A percentile compares a stretch with the other conserved stretches of the same genome.
Evolutionary conservation across 179 eudicot species (phyloP).

Genomic region (Carnegiea gigantea): DNA sequence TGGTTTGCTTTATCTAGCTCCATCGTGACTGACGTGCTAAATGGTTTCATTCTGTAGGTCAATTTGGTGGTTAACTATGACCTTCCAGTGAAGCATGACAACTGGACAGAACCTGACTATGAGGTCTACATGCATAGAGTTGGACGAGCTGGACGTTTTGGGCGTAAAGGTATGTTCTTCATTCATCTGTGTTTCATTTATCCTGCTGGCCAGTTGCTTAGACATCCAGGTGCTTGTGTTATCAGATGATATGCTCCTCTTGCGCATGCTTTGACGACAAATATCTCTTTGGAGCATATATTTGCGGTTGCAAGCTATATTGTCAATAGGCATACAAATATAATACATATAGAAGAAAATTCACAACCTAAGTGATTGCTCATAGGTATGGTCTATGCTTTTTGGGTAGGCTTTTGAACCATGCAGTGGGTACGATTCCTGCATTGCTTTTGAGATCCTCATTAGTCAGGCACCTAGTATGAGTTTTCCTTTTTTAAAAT

Average conservation of each 20-base stretch:
- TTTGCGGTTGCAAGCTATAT: not conserved
- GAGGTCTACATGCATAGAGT: conserved; percentile 97
- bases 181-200: not conserved
- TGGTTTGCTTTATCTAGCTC: not conserved
- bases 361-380: not conserved
- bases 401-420: not conserved
- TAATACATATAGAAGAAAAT: too few species aligned
- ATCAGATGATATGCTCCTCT: not conserved
- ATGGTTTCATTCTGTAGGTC: conserved; percentile 42
- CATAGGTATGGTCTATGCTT: not conserved
- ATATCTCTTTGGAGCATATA: not conserved
- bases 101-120: conserved; percentile 63
- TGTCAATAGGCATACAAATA: not conserved
- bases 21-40: conserved; percentile 8
- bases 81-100: conserved; percentile 60
- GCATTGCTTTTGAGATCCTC: not conserved
- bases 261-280: not conserved
- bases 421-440: not conserved
- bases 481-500: not conserved
- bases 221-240: not conserved
- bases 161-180: conserved; percentile 68
- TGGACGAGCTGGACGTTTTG: conserved; percentile 96
- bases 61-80: conserved; percentile 92
- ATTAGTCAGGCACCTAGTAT: not conserved
- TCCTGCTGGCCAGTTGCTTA: not conserved